Base-by-base conservation (phyloP, 495 filamentous ascomycete species). In the Aspergillus egyptiacus region DNA sequence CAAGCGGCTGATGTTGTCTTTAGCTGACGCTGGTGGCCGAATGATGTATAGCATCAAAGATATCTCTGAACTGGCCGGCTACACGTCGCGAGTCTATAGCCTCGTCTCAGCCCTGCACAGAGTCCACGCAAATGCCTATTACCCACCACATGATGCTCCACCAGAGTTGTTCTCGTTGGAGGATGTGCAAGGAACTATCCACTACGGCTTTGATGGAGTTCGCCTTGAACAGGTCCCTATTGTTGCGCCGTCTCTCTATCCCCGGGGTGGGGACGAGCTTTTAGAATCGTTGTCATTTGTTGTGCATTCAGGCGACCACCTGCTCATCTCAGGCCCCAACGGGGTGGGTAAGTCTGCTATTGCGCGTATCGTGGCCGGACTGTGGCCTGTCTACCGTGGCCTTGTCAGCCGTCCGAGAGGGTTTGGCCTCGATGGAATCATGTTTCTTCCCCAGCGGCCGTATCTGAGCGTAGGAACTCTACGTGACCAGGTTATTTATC, bases 21-120 rank as follows among this genome's bases (percentile, higher is more conserved):
- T 97, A 13, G 94, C 94, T 4, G 94, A 99, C 65, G 94, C 94
- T 7, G 94, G 94, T 45, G 90, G 91, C 17, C 78, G 94, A 28
- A 93, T 99, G 85, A 99, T 99, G 94, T 97, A 97, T 71, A 89
- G 84, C 54, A 91, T 99, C 70, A 99, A 99, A 70, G 94, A 79
- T 44, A 75, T 98, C 57, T 95, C 91, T 41, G 93, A 98, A 61
- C 75, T 98, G 42, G 94, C 93, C 1, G 93, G 93, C 18, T 95
- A 96, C 72, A 96, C 93, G 7, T 95, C 89, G 14, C 86, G 93
- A 13, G 90, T 99, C 10, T 99, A 96, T 71, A 90, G 86, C 25
- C 78, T 99, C 20, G 93, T 97, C 55, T 89, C 88, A 5, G 93
- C 91, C 0, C 81, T 99, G 22, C 94, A 99, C 60, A 81, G 94